Evolutionary conservation across 2,329 filamentous ascomycete genomes (phyloP).

Genomic region (Cytospora paraplurivora): DNA sequence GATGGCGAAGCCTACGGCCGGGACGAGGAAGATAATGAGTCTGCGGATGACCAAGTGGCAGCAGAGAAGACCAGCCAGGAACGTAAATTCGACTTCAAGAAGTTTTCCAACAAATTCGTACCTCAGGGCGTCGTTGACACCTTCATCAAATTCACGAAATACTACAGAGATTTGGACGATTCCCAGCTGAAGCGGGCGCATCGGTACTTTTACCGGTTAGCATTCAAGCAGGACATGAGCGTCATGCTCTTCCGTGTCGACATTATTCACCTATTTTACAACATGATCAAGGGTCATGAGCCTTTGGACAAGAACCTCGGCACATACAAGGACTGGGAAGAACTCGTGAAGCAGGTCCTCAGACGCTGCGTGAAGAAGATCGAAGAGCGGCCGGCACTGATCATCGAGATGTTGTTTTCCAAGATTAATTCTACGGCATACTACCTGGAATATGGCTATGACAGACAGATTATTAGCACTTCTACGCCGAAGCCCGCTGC

Average conservation of each 20-base stretch:
- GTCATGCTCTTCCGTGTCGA: constrained; percentile 89
- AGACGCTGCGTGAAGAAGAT: constrained; percentile 82
- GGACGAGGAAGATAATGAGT: constrained; percentile 66
- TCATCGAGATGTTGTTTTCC: constrained; percentile 92
- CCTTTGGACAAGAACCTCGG: constrained; percentile 67
- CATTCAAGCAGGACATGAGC: constrained; percentile 91
- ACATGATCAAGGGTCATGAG: constrained; percentile 87
- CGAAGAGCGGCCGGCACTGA: constrained; percentile 78
- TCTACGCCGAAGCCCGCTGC: constrained; percentile 69
- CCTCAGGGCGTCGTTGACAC: constrained; percentile 86
- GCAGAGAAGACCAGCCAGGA: constrained; percentile 75
- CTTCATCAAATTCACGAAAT: constrained; percentile 77
- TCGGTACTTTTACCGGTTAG: constrained; percentile 89
- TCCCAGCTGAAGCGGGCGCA: constrained; percentile 88
- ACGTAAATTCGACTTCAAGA: constrained; percentile 89
- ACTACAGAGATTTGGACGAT: constrained; percentile 77
- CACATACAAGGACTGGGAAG: constrained; percentile 88
- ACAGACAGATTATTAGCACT: constrained; percentile 70
- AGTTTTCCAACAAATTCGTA: constrained; percentile 79
- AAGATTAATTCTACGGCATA: constrained; percentile 82
- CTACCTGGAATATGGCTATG: constrained; percentile 88
- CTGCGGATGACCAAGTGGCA: constrained; percentile 69
- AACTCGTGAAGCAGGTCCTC: constrained; percentile 81
- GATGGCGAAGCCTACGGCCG: constrained; percentile 49
- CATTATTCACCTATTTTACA: constrained; percentile 84